Evolutionary conservation across 495 filamentous ascomycete genomes (phyloP).

Genomic region (Xylaria castorea): DNA sequence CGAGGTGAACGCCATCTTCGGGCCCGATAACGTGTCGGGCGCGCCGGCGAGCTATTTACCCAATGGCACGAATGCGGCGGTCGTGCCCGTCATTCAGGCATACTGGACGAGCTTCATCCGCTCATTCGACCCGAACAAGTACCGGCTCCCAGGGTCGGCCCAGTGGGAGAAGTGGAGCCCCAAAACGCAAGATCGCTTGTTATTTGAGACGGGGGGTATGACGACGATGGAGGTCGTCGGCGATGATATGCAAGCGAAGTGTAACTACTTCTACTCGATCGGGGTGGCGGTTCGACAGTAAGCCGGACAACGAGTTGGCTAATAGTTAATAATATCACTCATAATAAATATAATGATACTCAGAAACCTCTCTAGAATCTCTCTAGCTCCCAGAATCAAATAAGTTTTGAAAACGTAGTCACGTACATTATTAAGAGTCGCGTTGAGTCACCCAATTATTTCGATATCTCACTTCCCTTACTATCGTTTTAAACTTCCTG

Average conservation of each 20-base stretch:
- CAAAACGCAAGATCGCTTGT: constrained; percentile 51
- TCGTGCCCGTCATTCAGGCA: constrained; percentile 64
- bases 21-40: constrained; percentile 38
- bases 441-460: background rate
- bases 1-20: constrained; percentile 69
- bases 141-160: constrained; percentile 44
- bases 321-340: constrained; percentile 1
- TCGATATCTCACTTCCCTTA: background rate
- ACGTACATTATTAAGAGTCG: background rate
- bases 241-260: constrained; percentile 53
- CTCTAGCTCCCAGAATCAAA: background rate
- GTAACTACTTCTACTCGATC: constrained; percentile 54
- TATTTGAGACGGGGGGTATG: constrained; percentile 62
- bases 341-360: background rate
- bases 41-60: constrained; percentile 61
- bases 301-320: background rate
- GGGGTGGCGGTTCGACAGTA: constrained; percentile 23
- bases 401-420: background rate
- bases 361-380: background rate
- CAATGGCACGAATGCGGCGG: constrained; percentile 53
- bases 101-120: constrained; percentile 76
- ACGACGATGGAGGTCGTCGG: constrained; percentile 63
- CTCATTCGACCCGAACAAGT: constrained; percentile 67
- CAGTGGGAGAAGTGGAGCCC: constrained; percentile 41
- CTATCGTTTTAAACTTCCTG: background rate